Conservation (phyloP, 2,329 filamentous ascomycete genomes). For the Fusarium sp. region DNA sequence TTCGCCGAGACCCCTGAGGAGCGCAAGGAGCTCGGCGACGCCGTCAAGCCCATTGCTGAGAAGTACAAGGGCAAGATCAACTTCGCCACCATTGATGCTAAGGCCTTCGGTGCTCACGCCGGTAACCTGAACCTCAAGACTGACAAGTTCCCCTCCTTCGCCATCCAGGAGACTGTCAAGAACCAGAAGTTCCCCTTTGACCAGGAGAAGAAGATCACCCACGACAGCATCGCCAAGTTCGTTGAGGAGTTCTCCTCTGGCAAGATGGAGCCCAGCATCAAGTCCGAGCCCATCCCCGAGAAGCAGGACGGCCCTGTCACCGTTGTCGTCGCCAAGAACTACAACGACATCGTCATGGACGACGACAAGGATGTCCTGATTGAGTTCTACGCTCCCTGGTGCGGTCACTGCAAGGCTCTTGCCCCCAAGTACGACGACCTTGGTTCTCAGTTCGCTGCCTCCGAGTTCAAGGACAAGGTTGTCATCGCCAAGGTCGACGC, state of each 20-base stretch:
- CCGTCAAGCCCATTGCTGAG: constrained; percentile 87
- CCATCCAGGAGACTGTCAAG: constrained; percentile 94
- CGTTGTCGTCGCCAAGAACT: constrained; percentile 91
- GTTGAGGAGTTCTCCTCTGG: constrained; percentile 86
- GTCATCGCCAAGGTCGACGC: constrained; percentile 98
- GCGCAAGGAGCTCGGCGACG: constrained; percentile 79
- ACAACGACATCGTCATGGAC: constrained; percentile 90
- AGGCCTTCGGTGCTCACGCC: constrained; percentile 92
- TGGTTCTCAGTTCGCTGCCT: constrained; percentile 77
- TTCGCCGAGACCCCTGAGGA: constrained; percentile 94
- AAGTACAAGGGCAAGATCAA: constrained; percentile 95
- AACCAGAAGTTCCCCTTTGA: constrained; percentile 98
- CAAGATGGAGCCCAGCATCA: constrained; percentile 95
- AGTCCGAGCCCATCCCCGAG: constrained; percentile 97
- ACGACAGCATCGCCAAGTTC: constrained; percentile 78
- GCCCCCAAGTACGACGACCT: constrained; percentile 98
- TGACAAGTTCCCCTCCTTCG: constrained; percentile 96
- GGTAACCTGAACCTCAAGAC: constrained; percentile 97
- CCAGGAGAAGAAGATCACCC: constrained; percentile 81
- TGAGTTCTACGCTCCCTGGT: constrained; percentile 99
- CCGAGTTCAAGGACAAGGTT: constrained; percentile 84
- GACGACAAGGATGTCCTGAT: constrained; percentile 96
- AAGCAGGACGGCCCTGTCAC: constrained; percentile 89
- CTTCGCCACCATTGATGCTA: constrained; percentile 97
- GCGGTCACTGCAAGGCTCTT: constrained; percentile 98